Percentiles rank a stretch among this genome's conserved stretches.
Conservation (phyloP, 2,329 filamentous ascomycete genomes). For the Calonectria leucothoes region DNA sequence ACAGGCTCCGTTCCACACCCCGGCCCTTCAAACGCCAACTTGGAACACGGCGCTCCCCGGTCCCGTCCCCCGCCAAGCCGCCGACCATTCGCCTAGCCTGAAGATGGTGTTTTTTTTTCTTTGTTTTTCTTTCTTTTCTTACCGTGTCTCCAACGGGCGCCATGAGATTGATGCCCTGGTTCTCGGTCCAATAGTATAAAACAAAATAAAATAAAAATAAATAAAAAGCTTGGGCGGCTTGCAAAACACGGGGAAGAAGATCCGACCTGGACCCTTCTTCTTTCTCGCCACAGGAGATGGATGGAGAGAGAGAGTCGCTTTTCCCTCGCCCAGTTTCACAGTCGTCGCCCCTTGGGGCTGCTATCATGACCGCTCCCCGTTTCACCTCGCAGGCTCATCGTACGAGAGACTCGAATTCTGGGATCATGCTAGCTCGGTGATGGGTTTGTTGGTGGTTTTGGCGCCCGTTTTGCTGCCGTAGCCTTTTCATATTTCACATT, state of each 20-base stretch:
- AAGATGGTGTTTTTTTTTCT: neutral
- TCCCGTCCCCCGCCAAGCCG: neutral
- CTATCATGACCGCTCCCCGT: slow-evolving; percentile 14
- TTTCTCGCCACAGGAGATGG: too few species aligned
- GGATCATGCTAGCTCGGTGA: slow-evolving; percentile 20
- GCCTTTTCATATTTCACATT: neutral
- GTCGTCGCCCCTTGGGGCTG: neutral
- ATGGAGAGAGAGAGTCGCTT: too few species aligned
- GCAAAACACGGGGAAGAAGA: neutral
- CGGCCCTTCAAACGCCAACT: slow-evolving; percentile 18
- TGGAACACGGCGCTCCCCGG: slow-evolving; percentile 12
- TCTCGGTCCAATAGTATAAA: too few species aligned
- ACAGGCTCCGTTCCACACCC: slow-evolving; percentile 15
- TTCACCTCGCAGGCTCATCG: slow-evolving; percentile 29
- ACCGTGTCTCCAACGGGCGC: too few species aligned
- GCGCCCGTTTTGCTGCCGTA: neutral
- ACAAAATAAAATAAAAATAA: neutral
- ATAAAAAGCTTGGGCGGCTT: neutral
- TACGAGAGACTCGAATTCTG: slow-evolving; percentile 33
- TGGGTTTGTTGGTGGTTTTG: neutral
- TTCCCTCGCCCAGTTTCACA: slow-evolving; percentile 18
- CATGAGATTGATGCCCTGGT: too few species aligned
- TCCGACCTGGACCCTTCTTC: neutral
- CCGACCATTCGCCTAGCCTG: neutral
- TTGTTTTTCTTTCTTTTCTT: neutral